phyloP scores from a whole-genome alignment of 345 rosid genomes.

The Lagerstroemia speciosa region DNA sequence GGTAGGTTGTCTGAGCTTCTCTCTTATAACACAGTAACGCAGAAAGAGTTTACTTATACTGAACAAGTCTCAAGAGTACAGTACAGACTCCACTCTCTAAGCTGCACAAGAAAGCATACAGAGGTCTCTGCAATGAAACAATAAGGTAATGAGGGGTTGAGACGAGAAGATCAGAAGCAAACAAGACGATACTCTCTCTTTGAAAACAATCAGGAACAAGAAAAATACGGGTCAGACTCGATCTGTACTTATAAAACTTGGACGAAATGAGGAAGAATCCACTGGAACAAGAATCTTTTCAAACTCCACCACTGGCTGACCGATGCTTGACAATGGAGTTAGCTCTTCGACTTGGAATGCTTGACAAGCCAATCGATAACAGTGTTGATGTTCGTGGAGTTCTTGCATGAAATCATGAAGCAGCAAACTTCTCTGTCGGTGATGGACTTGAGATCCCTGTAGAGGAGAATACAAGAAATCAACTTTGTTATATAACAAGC shows the following conservation, averaged over 20 bases:
- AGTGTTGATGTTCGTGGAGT: constrained; percentile 68
- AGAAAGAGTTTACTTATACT: background rate
- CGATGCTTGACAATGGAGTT: background rate
- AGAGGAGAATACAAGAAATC: constrained; percentile 6
- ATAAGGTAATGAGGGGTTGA: background rate
- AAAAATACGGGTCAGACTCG: background rate
- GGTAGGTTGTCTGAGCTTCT: too few relatives aligned
- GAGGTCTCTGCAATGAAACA: background rate
- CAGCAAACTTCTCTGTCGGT: constrained; percentile 86
- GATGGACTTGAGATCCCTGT: constrained; percentile 72
- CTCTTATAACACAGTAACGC: too few relatives aligned
- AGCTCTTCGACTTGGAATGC: constrained; percentile 44
- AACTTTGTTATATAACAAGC: background rate
- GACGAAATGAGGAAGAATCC: background rate
- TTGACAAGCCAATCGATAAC: constrained; percentile 96
- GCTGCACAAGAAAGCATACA: background rate
- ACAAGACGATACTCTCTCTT: background rate
- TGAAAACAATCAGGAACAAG: background rate
- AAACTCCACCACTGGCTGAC: background rate
- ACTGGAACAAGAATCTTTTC: background rate
- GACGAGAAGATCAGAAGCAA: background rate
- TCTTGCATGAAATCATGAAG: constrained; percentile 98
- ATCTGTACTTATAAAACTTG: background rate
- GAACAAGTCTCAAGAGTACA: background rate
- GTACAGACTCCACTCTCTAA: background rate